phyloP scores from a whole-genome alignment of 495 filamentous ascomycete genomes.

The Podospora pseudopauciseta region DNA sequence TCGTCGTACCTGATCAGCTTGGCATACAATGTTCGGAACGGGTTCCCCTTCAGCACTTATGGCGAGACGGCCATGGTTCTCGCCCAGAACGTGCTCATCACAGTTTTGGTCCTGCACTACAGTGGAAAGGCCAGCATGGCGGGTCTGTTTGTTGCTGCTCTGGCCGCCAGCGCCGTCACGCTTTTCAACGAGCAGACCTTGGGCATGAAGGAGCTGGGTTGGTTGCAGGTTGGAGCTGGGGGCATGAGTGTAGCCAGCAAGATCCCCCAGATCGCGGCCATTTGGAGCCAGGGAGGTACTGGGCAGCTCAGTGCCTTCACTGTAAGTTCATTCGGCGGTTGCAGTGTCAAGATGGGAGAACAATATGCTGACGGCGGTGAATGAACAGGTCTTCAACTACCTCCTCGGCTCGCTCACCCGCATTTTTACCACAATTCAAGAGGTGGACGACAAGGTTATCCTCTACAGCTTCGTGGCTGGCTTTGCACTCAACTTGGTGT shows the following conservation, averaged over 20 bases:
- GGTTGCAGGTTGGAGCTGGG: conserved; percentile 82
- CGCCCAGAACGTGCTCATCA: conserved; percentile 85
- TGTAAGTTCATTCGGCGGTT: conserved; percentile 52
- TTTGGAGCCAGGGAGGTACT: conserved; percentile 79
- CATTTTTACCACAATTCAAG: conserved; percentile 95
- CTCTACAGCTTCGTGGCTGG: conserved; percentile 89
- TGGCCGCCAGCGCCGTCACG: conserved; percentile 63
- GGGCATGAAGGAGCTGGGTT: conserved; percentile 63
- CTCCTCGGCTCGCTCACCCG: conserved; percentile 84
- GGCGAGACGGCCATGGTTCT: conserved; percentile 91
- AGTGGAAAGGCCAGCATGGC: conserved; percentile 57
- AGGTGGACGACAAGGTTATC: conserved; percentile 92
- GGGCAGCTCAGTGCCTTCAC: conserved; percentile 95
- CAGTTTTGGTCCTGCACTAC: conserved; percentile 77
- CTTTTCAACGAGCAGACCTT: conserved; percentile 67
- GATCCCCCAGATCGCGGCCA: conserved; percentile 82
- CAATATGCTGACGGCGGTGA: background rate
- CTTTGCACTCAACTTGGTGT: conserved; percentile 78
- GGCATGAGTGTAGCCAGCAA: conserved; percentile 81
- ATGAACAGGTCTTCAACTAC: conserved; percentile 88
- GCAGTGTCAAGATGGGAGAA: background rate
- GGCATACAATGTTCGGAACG: conserved; percentile 83
- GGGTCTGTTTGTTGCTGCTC: conserved; percentile 68
- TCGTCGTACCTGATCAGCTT: conserved; percentile 77
- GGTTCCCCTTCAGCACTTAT: conserved; percentile 92